Percentiles rank a stretch among this genome's conserved stretches.
Conservation (phyloP, 2,329 filamentous ascomycete species). For the Microsporum canis region DNA sequence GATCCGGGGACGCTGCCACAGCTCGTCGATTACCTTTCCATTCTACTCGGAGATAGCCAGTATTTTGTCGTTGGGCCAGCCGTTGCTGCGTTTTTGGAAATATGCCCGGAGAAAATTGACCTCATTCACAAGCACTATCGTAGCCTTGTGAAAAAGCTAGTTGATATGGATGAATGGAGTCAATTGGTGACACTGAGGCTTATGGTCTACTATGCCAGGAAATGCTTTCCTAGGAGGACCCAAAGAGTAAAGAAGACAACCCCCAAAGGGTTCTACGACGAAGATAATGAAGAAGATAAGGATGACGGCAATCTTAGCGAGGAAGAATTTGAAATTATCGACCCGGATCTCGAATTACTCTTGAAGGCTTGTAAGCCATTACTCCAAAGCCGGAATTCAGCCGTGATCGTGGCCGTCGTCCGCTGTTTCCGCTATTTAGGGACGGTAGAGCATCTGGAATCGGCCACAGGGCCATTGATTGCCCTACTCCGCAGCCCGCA, state of each 20-base stretch:
- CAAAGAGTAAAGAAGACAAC: constrained; percentile 46
- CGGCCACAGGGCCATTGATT: constrained; percentile 70
- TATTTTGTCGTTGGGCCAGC: constrained; percentile 96
- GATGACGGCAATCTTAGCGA: constrained; percentile 31
- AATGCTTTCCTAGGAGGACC: constrained; percentile 68
- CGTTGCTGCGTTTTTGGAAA: constrained; percentile 74
- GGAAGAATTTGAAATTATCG: constrained; percentile 49
- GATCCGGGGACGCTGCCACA: constrained; percentile 79
- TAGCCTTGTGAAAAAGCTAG: constrained; percentile 71
- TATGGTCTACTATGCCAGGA: constrained; percentile 73
- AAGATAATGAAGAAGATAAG: constrained; percentile 42
- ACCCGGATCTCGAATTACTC: constrained; percentile 72
- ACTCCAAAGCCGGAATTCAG: constrained; percentile 83
- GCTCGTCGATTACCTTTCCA: constrained; percentile 67
- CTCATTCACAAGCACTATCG: constrained; percentile 86
- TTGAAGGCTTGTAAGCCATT: constrained; percentile 71
- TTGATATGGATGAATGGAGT: constrained; percentile 99
- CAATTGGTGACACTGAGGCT: constrained; percentile 73
- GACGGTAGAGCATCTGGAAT: constrained; percentile 61
- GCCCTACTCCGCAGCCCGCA: constrained; percentile 73
- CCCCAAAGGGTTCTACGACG: constrained; percentile 71
- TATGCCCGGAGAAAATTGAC: constrained; percentile 79
- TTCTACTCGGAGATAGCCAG: constrained; percentile 75
- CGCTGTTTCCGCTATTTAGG: constrained; percentile 78
- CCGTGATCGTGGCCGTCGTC: constrained; percentile 77